Conservation (phyloP, 2,329 filamentous ascomycete species). For the Fusarium tricinctum region DNA sequence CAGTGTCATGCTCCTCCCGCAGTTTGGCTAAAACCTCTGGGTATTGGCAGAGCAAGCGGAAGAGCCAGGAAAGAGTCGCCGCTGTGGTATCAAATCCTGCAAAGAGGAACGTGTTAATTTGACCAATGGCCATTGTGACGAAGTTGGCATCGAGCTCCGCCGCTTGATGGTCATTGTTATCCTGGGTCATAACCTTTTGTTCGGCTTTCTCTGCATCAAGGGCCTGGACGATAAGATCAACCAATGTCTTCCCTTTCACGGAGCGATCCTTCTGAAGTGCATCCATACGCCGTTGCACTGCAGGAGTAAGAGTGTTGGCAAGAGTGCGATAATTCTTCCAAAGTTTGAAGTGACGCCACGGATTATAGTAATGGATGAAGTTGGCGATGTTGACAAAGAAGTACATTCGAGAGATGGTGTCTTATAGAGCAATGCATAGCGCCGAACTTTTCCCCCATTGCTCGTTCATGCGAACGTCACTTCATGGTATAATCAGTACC, state of each 20-base stretch:
- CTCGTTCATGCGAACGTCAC: slow-evolving; percentile 31
- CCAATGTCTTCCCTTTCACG: slow-evolving; percentile 29
- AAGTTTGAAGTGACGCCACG: slow-evolving; percentile 38
- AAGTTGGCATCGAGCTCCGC: slow-evolving; percentile 40
- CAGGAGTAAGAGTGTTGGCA: slow-evolving; percentile 14
- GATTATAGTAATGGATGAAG: slow-evolving; percentile 26
- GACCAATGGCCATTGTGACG: slow-evolving; percentile 49
- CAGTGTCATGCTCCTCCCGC: slow-evolving; percentile 55
- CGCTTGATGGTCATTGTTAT: neutral
- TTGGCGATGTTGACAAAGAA: slow-evolving; percentile 31
- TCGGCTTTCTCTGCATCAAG: slow-evolving; percentile 26
- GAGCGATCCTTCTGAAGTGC: slow-evolving; percentile 6
- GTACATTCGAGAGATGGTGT: slow-evolving; percentile 25
- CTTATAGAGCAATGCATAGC: slow-evolving; percentile 19
- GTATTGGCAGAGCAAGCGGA: slow-evolving; percentile 51
- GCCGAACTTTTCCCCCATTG: slow-evolving; percentile 25
- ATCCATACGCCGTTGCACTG: slow-evolving; percentile 18
- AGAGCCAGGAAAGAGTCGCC: slow-evolving; percentile 54
- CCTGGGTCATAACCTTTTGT: neutral
- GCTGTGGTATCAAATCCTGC: slow-evolving; percentile 58
- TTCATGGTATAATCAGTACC: slow-evolving; percentile 1
- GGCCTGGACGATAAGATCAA: slow-evolving; percentile 33
- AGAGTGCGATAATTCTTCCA: slow-evolving; percentile 38
- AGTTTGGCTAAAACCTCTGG: slow-evolving; percentile 51
- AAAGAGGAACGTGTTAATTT: slow-evolving; percentile 57